These are phyloP conservation scores for Geotrichum europaeum DNA, from an alignment of 1,139 yeast genomes.

Conservation along the genomic window DNA sequence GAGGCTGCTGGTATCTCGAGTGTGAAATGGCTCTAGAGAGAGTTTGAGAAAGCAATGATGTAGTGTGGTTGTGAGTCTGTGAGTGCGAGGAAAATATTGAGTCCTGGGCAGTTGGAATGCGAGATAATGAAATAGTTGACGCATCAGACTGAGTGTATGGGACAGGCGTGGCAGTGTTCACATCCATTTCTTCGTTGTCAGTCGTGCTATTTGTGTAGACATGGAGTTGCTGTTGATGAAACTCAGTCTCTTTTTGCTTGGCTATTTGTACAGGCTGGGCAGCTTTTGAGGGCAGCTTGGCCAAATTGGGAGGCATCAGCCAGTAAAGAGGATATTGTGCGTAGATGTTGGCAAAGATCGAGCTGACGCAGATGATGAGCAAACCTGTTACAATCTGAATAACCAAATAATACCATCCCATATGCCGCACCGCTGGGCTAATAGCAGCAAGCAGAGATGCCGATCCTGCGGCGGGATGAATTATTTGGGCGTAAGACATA, in stretches of 20 bases:
- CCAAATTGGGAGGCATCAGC: constrained; percentile 46
- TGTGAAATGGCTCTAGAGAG: neutral
- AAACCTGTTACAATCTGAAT: constrained; percentile 48
- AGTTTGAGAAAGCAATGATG: neutral
- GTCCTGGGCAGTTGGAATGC: neutral
- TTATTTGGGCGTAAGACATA: constrained; percentile 53
- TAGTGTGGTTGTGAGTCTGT: neutral
- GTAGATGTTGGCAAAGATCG: constrained; percentile 51
- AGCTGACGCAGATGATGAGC: constrained; percentile 48
- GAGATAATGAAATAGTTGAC: neutral
- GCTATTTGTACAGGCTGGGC: neutral
- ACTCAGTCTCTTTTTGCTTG: neutral
- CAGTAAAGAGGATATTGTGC: constrained; percentile 56
- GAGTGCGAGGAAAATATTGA: neutral
- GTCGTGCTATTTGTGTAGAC: neutral
- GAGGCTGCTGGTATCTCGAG: neutral
- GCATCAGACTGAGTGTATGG: neutral
- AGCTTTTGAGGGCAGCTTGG: neutral
- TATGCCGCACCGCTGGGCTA: constrained; percentile 41
- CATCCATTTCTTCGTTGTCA: neutral
- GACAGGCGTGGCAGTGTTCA: neutral
- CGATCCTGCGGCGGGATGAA: constrained; percentile 75
- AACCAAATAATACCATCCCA: constrained; percentile 69
- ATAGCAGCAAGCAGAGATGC: constrained; percentile 56
- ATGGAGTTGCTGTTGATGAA: neutral